Evolutionary conservation across 164 flowering plant genomes (phyloP).

Genomic region (Warburgia ugandensis): DNA sequence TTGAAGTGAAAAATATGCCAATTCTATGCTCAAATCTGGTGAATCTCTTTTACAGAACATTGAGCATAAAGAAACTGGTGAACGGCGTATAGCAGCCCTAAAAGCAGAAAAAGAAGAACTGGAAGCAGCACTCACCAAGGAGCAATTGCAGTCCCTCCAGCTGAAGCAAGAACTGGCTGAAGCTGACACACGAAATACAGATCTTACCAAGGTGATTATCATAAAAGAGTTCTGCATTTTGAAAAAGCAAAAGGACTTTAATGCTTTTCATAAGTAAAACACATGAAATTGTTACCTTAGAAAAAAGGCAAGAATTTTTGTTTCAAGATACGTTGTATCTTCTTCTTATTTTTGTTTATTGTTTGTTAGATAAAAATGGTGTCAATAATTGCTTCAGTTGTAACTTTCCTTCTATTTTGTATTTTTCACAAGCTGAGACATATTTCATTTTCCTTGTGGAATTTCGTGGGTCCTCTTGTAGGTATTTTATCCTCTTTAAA

Average conservation of each 20-base stretch:
- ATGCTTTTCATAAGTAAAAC: no score
- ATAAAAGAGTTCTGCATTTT: no score
- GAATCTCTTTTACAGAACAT: slow-evolving; percentile 36
- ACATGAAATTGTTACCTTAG: no score
- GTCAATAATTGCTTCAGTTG: neutral
- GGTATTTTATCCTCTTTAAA: no score
- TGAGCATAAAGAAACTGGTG: slow-evolving; percentile 36
- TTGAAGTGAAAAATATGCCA: neutral
- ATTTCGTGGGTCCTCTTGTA: no score
- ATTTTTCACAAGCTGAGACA: no score
- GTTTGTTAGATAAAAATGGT: neutral
- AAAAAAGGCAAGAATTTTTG: no score
- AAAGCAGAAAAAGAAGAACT: slow-evolving; percentile 81
- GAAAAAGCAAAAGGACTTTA: no score
- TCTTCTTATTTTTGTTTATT: neutral
- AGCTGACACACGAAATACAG: slow-evolving; percentile 60
- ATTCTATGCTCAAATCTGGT: neutral
- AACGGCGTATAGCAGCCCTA: slow-evolving; percentile 42
- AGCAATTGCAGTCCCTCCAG: slow-evolving; percentile 62
- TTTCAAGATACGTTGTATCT: no score
- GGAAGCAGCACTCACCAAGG: slow-evolving; percentile 66
- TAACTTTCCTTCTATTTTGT: neutral
- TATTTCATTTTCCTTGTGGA: no score
- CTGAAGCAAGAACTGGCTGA: slow-evolving; percentile 78
- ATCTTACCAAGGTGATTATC: slow-evolving; percentile 76